Percentiles rank a stretch among this genome's conserved stretches.
These are phyloP conservation scores for Epichloe brachyelytri DNA, from an alignment of 2,329 filamentous ascomycete species.

Conservation along the genomic window DNA sequence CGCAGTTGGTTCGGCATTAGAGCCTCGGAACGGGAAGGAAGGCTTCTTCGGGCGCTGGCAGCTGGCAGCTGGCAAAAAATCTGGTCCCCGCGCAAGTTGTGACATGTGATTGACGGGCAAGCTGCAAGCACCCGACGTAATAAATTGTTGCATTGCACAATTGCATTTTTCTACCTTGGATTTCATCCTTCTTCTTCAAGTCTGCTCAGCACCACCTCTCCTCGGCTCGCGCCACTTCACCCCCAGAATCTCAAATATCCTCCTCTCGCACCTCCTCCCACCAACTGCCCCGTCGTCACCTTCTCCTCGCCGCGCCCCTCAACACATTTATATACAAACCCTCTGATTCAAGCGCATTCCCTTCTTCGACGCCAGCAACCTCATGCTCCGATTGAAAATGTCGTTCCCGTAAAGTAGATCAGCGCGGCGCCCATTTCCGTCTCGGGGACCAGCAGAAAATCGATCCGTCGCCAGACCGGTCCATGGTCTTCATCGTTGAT, in stretches of 20 bases:
- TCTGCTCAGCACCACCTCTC: conserved; percentile 54
- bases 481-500: conserved; percentile 15
- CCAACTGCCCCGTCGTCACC: conserved; percentile 50
- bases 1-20: not conserved
- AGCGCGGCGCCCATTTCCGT: conserved; percentile 70
- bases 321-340: conserved; percentile 45
- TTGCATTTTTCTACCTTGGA: no score
- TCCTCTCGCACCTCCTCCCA: conserved; percentile 67
- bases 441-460: conserved; percentile 72
- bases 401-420: conserved; percentile 94
- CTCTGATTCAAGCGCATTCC: conserved; percentile 75
- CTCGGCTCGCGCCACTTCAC: conserved; percentile 75
- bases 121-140: no score
- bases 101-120: no score
- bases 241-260: conserved; percentile 68
- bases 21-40: conserved; percentile 1
- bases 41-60: no score
- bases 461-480: conserved; percentile 64
- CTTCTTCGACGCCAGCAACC: conserved; percentile 67
- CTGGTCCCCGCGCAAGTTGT: no score
- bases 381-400: conserved; percentile 80
- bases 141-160: no score
- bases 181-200: not conserved
- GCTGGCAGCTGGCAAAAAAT: no score
- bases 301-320: conserved; percentile 29